phyloP scores from a whole-genome alignment of 148 eudicot species.

The Euryodendron excelsum region DNA sequence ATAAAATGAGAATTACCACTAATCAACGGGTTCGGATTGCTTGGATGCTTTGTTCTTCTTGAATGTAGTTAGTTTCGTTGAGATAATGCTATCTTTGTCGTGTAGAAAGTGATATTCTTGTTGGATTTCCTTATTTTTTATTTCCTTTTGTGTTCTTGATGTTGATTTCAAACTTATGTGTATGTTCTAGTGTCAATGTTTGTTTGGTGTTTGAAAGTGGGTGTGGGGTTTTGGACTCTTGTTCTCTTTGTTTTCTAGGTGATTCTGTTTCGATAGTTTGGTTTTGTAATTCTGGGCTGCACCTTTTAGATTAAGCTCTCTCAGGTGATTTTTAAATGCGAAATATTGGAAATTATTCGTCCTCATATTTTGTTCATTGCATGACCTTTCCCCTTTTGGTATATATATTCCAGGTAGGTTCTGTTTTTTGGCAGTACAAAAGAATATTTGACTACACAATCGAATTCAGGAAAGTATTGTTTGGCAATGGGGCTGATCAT shows the following conservation, averaged over 20 bases:
- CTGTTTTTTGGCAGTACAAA: neutral
- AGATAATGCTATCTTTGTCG: neutral
- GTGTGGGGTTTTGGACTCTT: neutral
- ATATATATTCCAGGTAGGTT: neutral
- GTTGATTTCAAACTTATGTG: neutral
- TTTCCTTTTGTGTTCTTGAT: neutral
- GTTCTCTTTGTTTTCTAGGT: neutral
- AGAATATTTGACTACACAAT: neutral
- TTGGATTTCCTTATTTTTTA: neutral
- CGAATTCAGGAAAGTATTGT: neutral
- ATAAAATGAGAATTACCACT: neutral
- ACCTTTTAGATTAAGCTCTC: neutral
- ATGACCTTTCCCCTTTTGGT: neutral
- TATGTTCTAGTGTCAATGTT: neutral
- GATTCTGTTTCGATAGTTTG: neutral
- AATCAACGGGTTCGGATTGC: neutral
- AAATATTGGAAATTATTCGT: neutral
- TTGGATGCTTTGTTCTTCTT: constrained; percentile 4
- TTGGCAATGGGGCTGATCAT: neutral
- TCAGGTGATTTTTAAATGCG: neutral
- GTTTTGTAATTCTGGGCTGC: neutral
- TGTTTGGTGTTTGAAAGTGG: neutral
- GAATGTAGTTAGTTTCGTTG: neutral
- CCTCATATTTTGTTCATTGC: neutral
- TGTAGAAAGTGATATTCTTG: neutral